Evolutionary conservation across 1,139 yeast species (phyloP).

Genomic region (Ogataea hybrid): DNA sequence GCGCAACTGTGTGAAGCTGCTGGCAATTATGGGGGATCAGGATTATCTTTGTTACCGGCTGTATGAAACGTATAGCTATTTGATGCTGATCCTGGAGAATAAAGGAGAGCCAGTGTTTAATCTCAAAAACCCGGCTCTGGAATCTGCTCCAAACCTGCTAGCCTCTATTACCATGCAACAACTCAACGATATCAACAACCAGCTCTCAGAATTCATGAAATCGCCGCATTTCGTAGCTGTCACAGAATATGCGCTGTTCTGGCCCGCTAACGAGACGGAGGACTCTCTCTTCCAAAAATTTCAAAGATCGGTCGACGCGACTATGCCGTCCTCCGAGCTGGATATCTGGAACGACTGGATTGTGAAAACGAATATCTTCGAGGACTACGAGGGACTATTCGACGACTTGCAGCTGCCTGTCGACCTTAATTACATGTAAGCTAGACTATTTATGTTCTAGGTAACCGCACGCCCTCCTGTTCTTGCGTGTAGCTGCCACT

Average conservation of each 20-base stretch:
- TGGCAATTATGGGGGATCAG: constrained; percentile 18
- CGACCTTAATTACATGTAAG: constrained; percentile 6
- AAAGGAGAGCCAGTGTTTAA: constrained; percentile 21
- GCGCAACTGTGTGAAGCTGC: constrained; percentile 15
- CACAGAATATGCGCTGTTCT: background rate
- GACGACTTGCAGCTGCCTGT: constrained; percentile 3
- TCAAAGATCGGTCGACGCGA: background rate
- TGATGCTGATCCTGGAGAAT: constrained; percentile 23
- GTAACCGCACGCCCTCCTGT: constrained; percentile 23
- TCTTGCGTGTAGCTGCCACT: constrained; percentile 32
- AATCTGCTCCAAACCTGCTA: constrained; percentile 10
- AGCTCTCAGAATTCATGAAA: constrained; percentile 1
- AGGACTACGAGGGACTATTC: constrained; percentile 7
- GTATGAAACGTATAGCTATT: constrained; percentile 12
- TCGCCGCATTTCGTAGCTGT: constrained; percentile 1
- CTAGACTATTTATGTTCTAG: background rate
- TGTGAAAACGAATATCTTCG: constrained; percentile 9
- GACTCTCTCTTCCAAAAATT: constrained; percentile 2
- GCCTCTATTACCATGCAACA: constrained; percentile 9
- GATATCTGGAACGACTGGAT: constrained; percentile 17
- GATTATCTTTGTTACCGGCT: constrained; percentile 21
- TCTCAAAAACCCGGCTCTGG: constrained; percentile 4
- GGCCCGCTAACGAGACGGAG: constrained; percentile 2
- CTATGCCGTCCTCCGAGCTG: background rate
- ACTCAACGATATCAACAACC: background rate